Evolutionary conservation across 2,329 filamentous ascomycete species (phyloP).

Genomic region (Pseudogymnoascus sp.): DNA sequence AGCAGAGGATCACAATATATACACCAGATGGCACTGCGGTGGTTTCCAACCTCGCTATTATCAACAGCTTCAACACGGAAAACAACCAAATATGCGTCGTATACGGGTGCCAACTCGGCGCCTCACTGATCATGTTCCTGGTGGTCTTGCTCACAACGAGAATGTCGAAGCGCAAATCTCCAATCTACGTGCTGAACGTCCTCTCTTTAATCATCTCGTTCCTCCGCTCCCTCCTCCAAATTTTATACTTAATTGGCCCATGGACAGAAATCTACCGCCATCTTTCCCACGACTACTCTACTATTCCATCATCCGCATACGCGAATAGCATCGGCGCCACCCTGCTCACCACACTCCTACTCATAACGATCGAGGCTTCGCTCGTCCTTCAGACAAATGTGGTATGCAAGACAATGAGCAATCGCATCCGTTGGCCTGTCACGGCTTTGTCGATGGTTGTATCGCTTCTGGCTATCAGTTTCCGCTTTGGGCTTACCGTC

Average conservation of each 20-base stretch:
- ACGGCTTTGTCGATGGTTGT: slow-evolving; percentile 40
- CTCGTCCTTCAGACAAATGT: slow-evolving; percentile 55
- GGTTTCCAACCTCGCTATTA: not conserved
- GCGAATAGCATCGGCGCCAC: slow-evolving; percentile 39
- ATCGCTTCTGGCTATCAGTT: slow-evolving; percentile 42
- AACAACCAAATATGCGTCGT: slow-evolving; percentile 43
- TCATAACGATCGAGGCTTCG: slow-evolving; percentile 47
- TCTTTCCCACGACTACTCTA: slow-evolving; percentile 39
- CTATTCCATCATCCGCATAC: slow-evolving; percentile 35
- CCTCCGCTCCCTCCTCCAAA: slow-evolving; percentile 40
- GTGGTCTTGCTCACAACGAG: slow-evolving; percentile 51
- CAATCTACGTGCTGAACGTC: slow-evolving; percentile 52
- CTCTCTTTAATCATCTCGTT: slow-evolving; percentile 46
- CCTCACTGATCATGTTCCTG: slow-evolving; percentile 46
- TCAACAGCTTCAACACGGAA: not conserved
- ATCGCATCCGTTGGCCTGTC: slow-evolving; percentile 36
- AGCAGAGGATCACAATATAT: slow-evolving; percentile 2
- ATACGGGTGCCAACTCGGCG: slow-evolving; percentile 52
- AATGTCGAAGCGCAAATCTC: slow-evolving; percentile 46
- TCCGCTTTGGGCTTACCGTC: slow-evolving; percentile 44
- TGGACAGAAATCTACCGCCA: slow-evolving; percentile 44
- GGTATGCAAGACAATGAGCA: slow-evolving; percentile 43
- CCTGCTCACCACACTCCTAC: slow-evolving; percentile 43
- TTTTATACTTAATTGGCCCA: slow-evolving; percentile 41
- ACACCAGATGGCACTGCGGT: not conserved